Percentiles rank a stretch among this genome's conserved stretches.
These are phyloP conservation scores for Lentinula boryana DNA, from an alignment of 768 basidiomycete species.

Conservation along the genomic window DNA sequence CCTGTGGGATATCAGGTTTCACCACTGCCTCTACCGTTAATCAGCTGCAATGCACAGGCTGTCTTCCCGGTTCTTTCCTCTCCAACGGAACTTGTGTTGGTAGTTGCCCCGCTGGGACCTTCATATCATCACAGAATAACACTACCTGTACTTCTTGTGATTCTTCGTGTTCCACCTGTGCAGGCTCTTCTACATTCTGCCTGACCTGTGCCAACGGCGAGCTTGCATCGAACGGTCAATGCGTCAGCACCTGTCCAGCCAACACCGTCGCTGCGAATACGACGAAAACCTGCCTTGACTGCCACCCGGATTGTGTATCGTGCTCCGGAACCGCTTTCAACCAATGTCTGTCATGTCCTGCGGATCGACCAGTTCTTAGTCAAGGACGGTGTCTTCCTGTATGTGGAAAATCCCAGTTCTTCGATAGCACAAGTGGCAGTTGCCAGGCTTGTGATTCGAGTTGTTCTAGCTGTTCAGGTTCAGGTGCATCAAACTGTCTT, in stretches of 20 bases:
- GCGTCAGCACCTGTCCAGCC: constrained; percentile 69
- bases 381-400: constrained; percentile 76
- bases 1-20: constrained; percentile 72
- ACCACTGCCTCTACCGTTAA: constrained; percentile 57
- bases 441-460: constrained; percentile 72
- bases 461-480: constrained; percentile 73
- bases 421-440: constrained; percentile 54
- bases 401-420: constrained; percentile 67
- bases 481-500: constrained; percentile 64
- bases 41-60: constrained; percentile 69
- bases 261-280: constrained; percentile 51
- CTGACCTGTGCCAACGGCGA: constrained; percentile 63
- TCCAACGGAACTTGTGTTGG: constrained; percentile 64
- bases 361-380: constrained; percentile 63
- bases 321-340: constrained; percentile 77
- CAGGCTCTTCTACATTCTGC: constrained; percentile 63
- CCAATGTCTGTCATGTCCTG: constrained; percentile 70
- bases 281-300: constrained; percentile 41
- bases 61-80: constrained; percentile 72
- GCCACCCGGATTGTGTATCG: constrained; percentile 82
- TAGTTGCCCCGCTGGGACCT: constrained; percentile 68
- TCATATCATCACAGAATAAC: constrained; percentile 66
- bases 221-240: constrained; percentile 68
- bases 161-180: constrained; percentile 69
- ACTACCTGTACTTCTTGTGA: constrained; percentile 75